Base-by-base conservation (phyloP, 1,139 yeast species). In the Taphrina betulina region DNA sequence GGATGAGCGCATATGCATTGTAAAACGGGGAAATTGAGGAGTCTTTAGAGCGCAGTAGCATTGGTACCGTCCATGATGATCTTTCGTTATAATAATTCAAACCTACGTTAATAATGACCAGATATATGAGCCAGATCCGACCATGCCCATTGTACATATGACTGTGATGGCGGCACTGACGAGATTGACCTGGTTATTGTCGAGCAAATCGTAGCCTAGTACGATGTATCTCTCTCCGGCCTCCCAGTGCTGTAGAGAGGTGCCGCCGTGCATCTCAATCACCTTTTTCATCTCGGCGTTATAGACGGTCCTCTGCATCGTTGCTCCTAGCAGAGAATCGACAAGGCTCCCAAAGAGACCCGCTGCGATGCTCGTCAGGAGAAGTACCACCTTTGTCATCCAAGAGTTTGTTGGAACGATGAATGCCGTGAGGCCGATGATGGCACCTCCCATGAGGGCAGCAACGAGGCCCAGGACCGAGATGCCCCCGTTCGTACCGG, bases 401-500 rank as follows among this genome's bases (percentile, higher is more conserved):
- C 44, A n/a, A 36, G 57, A 22, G 59, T 57, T 41, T 24, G 57
- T 29, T 3, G 38, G 52, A 37, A 58, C 43, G 22, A 63, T 51
- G 22, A 57, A 34, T 31, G 57, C 56, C 20, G 75, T 53, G 0
- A 65, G 28, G 33, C 75, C 72, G 33, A 77, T 69, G 12, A 69
- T 59, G 2, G 67, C 63, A 1, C 78, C 73, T 0, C 78, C 80
- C 7, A 62, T 62, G 0, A 66, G 41, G 0, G 77, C 79, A 3
- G 74, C 74, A 1, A 64, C 43, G 17, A 76, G 59, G 0, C 79
- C 80, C 5, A 69, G 61, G 2, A 57, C 62, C 1, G 78, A 69
- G 1, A 77, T 71, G 10, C 78, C 80, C 5, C 80, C 80, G 61
- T 76, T 77, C 16, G 79, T 76, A 14, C 80, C 80, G 24, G 69